A percentile compares a stretch with the other conserved stretches of the same genome.
These are phyloP conservation scores for Cutaneotrichosporon mucoides DNA, from an alignment of 1,284 basidiomycete species.

Conservation along the genomic window DNA sequence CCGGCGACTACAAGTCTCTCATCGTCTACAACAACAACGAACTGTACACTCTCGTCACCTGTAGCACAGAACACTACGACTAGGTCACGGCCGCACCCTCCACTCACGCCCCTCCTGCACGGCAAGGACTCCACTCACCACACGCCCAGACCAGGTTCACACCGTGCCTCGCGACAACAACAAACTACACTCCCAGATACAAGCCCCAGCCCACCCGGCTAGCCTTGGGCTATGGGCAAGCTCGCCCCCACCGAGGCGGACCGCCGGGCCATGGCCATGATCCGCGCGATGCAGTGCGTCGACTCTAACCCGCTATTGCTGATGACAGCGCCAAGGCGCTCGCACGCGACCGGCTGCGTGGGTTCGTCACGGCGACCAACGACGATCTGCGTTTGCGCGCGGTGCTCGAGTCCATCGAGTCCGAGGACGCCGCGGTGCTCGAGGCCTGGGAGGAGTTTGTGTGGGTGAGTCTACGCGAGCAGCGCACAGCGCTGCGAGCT, in stretches of 20 bases:
- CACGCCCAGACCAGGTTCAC: background rate
- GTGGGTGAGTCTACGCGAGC: background rate
- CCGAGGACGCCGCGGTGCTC: background rate
- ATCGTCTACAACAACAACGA: no score
- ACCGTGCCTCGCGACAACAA: background rate
- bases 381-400: slow-evolving; percentile 13
- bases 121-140: no score
- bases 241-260: slow-evolving; percentile 5
- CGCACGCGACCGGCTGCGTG: background rate
- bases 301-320: background rate
- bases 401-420: slow-evolving; percentile 6
- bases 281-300: slow-evolving; percentile 13
- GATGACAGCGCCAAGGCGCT: slow-evolving; percentile 2
- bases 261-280: slow-evolving; percentile 7
- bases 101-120: no score
- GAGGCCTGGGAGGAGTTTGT: slow-evolving; percentile 18
- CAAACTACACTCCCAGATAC: background rate
- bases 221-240: slow-evolving; percentile 9
- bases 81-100: no score
- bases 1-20: no score
- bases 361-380: background rate
- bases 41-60: no score
- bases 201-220: no score
- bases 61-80: no score
- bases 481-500: no score